These are phyloP conservation scores for Debaryomyces sp. DNA, from an alignment of 1,139 yeast genomes.

Conservation along the genomic window DNA sequence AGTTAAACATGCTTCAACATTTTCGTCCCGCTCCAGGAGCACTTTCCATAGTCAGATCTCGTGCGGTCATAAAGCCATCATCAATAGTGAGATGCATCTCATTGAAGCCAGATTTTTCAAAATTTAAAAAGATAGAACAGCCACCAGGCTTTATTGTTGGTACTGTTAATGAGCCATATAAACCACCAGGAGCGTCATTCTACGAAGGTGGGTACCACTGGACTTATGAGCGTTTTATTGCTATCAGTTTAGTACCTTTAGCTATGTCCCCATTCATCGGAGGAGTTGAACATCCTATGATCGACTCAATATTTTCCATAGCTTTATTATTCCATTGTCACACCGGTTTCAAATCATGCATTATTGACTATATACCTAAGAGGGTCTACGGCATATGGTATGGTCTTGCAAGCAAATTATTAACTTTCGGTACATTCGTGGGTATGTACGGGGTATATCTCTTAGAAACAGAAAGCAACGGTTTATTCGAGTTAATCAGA, in stretches of 20 bases:
- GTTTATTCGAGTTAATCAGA: slow-evolving; percentile 51
- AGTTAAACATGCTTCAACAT: slow-evolving; percentile 1
- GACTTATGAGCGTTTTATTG: slow-evolving; percentile 64
- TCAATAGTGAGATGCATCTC: slow-evolving; percentile 24
- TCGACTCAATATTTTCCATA: slow-evolving; percentile 61
- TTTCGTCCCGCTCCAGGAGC: slow-evolving; percentile 2
- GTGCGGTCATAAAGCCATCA: neutral
- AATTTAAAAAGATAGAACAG: slow-evolving; percentile 60
- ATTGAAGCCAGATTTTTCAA: slow-evolving; percentile 50
- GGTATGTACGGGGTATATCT: slow-evolving; percentile 70
- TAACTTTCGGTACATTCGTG: slow-evolving; percentile 63
- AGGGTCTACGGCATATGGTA: slow-evolving; percentile 74
- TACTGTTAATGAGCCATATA: slow-evolving; percentile 73
- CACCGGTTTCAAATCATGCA: slow-evolving; percentile 77
- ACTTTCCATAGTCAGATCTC: neutral
- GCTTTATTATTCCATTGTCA: slow-evolving; percentile 63
- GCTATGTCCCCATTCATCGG: slow-evolving; percentile 64
- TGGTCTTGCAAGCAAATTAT: slow-evolving; percentile 59
- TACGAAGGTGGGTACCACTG: slow-evolving; percentile 73
- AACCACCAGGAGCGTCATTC: slow-evolving; percentile 57
- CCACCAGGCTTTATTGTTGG: slow-evolving; percentile 80
- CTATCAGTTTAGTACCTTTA: slow-evolving; percentile 65
- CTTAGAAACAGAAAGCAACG: slow-evolving; percentile 60
- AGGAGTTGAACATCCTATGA: slow-evolving; percentile 49
- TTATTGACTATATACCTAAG: slow-evolving; percentile 74